phyloP scores from a whole-genome alignment of 495 filamentous ascomycete genomes.

The Tetracladium marchalianum region DNA sequence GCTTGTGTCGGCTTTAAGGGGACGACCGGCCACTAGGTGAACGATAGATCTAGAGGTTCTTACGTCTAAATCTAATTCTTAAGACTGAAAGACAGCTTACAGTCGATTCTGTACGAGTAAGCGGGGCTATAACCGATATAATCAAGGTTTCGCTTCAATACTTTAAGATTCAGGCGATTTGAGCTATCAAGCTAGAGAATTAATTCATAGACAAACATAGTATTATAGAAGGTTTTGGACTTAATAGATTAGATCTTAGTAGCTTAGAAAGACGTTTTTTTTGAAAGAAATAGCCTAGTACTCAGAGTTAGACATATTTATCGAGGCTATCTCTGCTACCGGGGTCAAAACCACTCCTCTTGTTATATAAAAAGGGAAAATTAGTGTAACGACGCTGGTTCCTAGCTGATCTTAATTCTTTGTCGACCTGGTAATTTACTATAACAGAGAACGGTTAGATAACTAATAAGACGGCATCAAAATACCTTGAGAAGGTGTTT shows the following conservation, averaged over 20 bases:
- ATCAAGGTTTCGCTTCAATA: no score
- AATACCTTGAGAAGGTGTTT: not conserved
- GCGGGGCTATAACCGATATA: no score
- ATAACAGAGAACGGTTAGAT: conserved; percentile 1
- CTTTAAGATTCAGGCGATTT: no score
- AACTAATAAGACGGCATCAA: not conserved
- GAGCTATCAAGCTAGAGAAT: conserved; percentile 4
- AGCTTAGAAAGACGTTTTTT: no score
- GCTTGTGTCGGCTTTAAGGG: no score
- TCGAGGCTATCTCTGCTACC: not conserved
- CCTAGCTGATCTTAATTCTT: not conserved
- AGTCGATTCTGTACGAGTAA: no score
- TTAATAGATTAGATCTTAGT: conserved; percentile 2
- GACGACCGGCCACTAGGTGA: no score
- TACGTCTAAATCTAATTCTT: no score
- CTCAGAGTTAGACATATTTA: not conserved
- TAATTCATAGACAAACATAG: not conserved
- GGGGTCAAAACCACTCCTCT: not conserved
- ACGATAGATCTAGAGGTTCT: no score
- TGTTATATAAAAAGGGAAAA: not conserved
- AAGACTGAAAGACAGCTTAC: no score
- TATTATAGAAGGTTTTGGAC: conserved; percentile 1
- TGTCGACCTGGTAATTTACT: not conserved
- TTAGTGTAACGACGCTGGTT: no score
- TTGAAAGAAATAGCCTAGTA: conserved; percentile 1